Evolutionary conservation across 805 yeast genomes (phyloP), one percentile per base, ranked within the genome.

Genomic region (Lipomyces anomalus): DNA sequence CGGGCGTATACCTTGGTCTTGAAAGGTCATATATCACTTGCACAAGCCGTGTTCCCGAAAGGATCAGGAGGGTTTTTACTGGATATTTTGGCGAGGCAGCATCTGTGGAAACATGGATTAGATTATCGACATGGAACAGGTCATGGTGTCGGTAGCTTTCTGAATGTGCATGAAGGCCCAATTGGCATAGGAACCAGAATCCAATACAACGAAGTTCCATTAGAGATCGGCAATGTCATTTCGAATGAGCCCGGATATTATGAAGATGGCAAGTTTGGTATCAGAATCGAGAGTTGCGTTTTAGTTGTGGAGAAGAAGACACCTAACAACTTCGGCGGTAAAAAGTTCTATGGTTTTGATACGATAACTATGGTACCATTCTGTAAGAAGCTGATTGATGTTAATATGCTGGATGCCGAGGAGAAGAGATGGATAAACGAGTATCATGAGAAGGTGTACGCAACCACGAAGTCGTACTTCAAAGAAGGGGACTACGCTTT

Each of bases 201-300:
- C 34, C 65, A 69, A 22, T 67, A 73, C 13, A 66, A 70, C 28
- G 69, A 75, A 6, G 74, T 73, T 36, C 79, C 87, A 4, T 51
- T 69, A 23, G 65, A 71, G 44, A 70, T 70, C 11, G 97, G 97
- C 4, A 85, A 82, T 56, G 74, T 89, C 21, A 67, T 87, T 34
- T 82, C 94, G 41, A 89, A 89, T 66, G 98, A 92, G 64, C 98
- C 98, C 0, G 98, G 98, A 0, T 90, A 71, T 63, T 92, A 92
- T 64, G 78, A 82, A 52, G 95, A 86, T 57, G 90, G 89, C n/a
- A 79, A 81, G 50, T 88, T 76, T 63, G 98, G 98, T 7, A 76
- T 90, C 50, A 74, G 98, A 55, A 78, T 92, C 44, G 98, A 92
- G 65, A 84, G 87, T 61, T 89, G 88, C 56, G 63, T 92, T 36